Evolutionary conservation across 495 filamentous ascomycete genomes (phyloP).

Genomic region (Podospora comata): DNA sequence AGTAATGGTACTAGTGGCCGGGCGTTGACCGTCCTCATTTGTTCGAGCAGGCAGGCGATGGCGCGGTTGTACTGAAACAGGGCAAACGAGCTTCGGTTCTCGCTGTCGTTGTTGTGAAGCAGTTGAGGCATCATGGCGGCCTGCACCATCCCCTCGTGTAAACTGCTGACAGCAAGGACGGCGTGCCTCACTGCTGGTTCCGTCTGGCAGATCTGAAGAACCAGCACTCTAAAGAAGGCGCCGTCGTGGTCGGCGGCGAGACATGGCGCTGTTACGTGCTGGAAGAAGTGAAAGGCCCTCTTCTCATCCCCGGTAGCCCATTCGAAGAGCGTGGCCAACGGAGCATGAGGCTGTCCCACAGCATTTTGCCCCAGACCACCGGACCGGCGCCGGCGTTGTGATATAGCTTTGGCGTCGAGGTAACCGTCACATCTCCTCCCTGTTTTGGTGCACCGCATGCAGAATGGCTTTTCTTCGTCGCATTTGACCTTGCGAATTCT

Average conservation of each 20-base stretch:
- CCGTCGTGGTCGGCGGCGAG: slow-evolving; percentile 50
- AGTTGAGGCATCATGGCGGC: slow-evolving; percentile 21
- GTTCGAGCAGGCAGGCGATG: slow-evolving; percentile 43
- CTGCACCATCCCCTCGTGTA: slow-evolving; percentile 47
- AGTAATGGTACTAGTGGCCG: slow-evolving; percentile 49
- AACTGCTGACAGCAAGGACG: slow-evolving; percentile 53
- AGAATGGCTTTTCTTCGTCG: slow-evolving; percentile 43
- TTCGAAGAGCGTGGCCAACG: slow-evolving; percentile 25
- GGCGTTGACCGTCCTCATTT: slow-evolving; percentile 39
- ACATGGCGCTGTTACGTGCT: slow-evolving; percentile 45
- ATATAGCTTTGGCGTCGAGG: slow-evolving; percentile 32
- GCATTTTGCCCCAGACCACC: slow-evolving; percentile 10
- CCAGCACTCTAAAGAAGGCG: slow-evolving; percentile 55
- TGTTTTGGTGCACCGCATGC: slow-evolving; percentile 45
- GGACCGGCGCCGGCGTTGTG: slow-evolving; percentile 30
- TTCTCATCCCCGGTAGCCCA: slow-evolving; percentile 36
- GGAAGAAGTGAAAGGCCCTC: slow-evolving; percentile 53
- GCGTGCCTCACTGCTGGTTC: slow-evolving; percentile 61
- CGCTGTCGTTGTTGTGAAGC: slow-evolving; percentile 35
- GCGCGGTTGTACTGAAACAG: slow-evolving; percentile 55
- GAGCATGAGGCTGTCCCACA: slow-evolving; percentile 17
- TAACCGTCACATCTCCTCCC: slow-evolving; percentile 48
- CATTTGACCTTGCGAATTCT: slow-evolving; percentile 45
- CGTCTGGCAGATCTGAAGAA: slow-evolving; percentile 54
- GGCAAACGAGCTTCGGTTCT: slow-evolving; percentile 38